phyloP scores from a whole-genome alignment of 2,329 filamentous ascomycete genomes.

The Hortaea werneckii region DNA sequence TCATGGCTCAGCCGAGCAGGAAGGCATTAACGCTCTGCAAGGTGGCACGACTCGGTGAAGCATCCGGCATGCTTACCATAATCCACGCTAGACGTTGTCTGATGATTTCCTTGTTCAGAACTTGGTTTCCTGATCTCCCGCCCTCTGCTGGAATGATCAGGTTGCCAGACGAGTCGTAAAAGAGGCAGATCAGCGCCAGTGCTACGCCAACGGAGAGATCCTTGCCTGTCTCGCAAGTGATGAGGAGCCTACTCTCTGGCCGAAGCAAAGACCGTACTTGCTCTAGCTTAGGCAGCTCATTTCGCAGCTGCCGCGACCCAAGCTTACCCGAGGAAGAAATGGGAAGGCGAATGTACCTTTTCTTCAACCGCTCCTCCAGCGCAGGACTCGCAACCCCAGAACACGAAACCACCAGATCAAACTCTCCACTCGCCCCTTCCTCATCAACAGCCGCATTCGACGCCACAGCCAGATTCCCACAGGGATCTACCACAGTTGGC shows the following conservation, averaged over 20 bases:
- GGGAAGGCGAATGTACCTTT: constrained; percentile 46
- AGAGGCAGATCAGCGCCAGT: constrained; percentile 65
- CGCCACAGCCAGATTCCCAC: constrained; percentile 31
- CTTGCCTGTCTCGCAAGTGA: constrained; percentile 67
- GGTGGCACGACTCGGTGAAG: constrained; percentile 74
- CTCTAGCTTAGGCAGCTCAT: constrained; percentile 52
- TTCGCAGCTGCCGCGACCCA: constrained; percentile 73
- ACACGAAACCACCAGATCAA: constrained; percentile 35
- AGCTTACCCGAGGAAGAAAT: constrained; percentile 62
- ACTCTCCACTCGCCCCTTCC: constrained; percentile 25
- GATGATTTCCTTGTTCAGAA: constrained; percentile 61
- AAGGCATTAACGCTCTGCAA: constrained; percentile 88
- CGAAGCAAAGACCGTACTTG: constrained; percentile 1
- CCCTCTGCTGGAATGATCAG: neutral
- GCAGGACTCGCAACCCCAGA: constrained; percentile 29
- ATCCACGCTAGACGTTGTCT: constrained; percentile 71
- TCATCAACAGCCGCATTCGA: constrained; percentile 27
- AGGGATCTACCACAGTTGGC: constrained; percentile 34
- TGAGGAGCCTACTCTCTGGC: constrained; percentile 29
- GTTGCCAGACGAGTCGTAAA: constrained; percentile 55
- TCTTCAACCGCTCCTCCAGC: constrained; percentile 27
- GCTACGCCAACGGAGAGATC: constrained; percentile 72
- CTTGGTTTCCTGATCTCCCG: neutral
- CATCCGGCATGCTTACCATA: constrained; percentile 65
- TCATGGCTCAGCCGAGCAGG: constrained; percentile 48